Evolutionary conservation across 805 yeast species (phyloP), one percentile per base, ranked within the genome.

Genomic region (Suhomyces emberorum): DNA sequence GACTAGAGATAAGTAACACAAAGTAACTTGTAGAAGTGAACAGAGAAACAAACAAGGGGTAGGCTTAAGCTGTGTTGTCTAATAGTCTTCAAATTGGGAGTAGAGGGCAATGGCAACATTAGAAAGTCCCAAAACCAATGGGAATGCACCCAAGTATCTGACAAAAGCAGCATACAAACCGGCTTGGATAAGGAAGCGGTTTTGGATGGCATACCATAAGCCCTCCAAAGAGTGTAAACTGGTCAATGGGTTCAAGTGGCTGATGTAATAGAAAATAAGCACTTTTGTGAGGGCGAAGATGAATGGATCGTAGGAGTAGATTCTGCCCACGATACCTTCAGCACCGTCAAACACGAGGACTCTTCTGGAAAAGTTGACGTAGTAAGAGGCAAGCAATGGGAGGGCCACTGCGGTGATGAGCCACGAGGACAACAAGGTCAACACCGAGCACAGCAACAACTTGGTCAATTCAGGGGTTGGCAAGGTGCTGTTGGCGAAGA

Each of bases 271-370:
- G 43, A 65, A 63, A 17, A 70, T 42, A 42, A 76, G 48, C 20
- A 71, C 53, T 52, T 77, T 76, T 35, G 65, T 42, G 46, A 78
- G 55, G 28, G 62, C 58, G 37, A 58, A 52, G 32, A 70, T 59
- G 43, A 78, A 67, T 28, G 84, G 83, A 54, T 79, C 85, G 54
- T 54, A 69, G 33, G 50, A 57, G 52, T 66, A 65, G 38, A 61
- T 57, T 55, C 74, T 63, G 29, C 38, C 44, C 29, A 61, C 46
- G 29, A 57, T 50, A 18, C 52, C 55, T 20, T 59, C 65, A 25
- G 59, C 66, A 33, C 55, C 62, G 43, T 61, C 63, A 36, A 57
- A 49, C 17, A 52, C 57, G 15, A 39, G 38, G 25, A 60, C 55
- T 51, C 72, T 59, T 53, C 66, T 60, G 38, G 79, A 61, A 49